Conservation (phyloP, 371 early-diverging fungal species). For the Rhizomucor pusillus region DNA sequence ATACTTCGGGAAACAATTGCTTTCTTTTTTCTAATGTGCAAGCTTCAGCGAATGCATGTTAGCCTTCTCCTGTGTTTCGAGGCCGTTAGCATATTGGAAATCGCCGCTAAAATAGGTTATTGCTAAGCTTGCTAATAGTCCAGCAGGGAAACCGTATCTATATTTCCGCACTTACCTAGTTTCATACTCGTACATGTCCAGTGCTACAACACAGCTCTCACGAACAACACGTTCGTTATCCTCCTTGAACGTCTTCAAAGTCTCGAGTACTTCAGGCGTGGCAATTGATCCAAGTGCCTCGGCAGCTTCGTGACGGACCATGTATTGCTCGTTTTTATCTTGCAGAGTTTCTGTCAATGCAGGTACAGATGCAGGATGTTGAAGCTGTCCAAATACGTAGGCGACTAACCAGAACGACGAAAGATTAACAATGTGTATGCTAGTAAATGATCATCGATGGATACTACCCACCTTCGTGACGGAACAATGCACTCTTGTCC, state of each 20-base stretch:
- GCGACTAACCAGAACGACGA: conserved; percentile 48
- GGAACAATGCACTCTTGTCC: conserved; percentile 87
- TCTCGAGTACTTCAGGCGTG: conserved; percentile 81
- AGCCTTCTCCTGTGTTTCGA: conserved; percentile 28
- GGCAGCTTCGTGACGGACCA: conserved; percentile 99
- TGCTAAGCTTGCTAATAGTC: background rate
- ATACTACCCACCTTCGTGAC: conserved; percentile 80
- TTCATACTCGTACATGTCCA: conserved; percentile 97
- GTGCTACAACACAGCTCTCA: conserved; percentile 95
- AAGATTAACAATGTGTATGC: background rate
- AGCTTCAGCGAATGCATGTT: conserved; percentile 44
- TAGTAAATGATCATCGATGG: too few relatives aligned
- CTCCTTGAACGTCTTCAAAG: conserved; percentile 69
- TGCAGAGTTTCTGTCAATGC: conserved; percentile 76
- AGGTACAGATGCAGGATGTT: conserved; percentile 88
- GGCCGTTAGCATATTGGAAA: conserved; percentile 71
- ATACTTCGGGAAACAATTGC: too few relatives aligned
- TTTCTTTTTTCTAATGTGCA: conserved; percentile 8
- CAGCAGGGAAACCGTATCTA: background rate
- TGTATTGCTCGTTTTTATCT: conserved; percentile 80
- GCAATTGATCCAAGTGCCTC: conserved; percentile 99
- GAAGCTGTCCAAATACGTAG: conserved; percentile 99
- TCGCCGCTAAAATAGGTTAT: conserved; percentile 29
- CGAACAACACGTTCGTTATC: conserved; percentile 90
- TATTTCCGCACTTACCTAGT: conserved; percentile 47